Percentiles rank a stretch among this genome's conserved stretches.
Conservation (phyloP, 305 asterid species). For the Ilex paraguariensis region DNA sequence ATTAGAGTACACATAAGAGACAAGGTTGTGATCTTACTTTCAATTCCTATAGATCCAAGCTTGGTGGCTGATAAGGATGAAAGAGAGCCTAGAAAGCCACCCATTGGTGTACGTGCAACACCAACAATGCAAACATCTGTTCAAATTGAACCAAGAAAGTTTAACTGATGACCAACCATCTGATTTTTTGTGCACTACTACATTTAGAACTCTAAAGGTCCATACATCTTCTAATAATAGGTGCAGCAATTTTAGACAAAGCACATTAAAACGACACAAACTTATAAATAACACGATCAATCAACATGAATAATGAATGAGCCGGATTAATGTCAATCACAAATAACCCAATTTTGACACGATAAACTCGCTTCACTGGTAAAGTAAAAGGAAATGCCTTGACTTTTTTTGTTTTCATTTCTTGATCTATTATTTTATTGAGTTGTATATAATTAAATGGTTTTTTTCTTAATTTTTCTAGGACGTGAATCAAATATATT, state of each 20-base stretch:
- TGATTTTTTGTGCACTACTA: neutral
- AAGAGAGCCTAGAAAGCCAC: constrained; percentile 86
- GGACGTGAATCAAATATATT: too few species aligned
- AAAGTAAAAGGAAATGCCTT: too few species aligned
- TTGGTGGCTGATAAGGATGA: constrained; percentile 89
- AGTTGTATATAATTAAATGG: too few species aligned
- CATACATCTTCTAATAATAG: neutral
- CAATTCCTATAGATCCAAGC: constrained; percentile 91
- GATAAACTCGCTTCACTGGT: too few species aligned
- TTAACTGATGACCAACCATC: neutral
- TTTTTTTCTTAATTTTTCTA: too few species aligned
- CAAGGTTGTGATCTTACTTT: constrained; percentile 46
- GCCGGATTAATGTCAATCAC: neutral
- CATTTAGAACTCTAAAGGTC: neutral
- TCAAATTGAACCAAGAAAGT: constrained; percentile 16
- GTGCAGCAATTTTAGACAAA: too few species aligned
- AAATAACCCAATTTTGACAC: neutral
- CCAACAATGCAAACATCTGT: constrained; percentile 98
- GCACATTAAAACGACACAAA: neutral
- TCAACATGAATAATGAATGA: neutral
- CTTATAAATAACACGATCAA: neutral
- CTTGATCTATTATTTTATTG: too few species aligned
- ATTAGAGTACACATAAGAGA: constrained; percentile 2
- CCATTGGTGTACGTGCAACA: constrained; percentile 97
- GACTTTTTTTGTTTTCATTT: too few species aligned